Evolutionary conservation across 1,284 basidiomycete species (phyloP), one percentile per base, ranked within the genome.

Genomic region (Tylopilus sp.): DNA sequence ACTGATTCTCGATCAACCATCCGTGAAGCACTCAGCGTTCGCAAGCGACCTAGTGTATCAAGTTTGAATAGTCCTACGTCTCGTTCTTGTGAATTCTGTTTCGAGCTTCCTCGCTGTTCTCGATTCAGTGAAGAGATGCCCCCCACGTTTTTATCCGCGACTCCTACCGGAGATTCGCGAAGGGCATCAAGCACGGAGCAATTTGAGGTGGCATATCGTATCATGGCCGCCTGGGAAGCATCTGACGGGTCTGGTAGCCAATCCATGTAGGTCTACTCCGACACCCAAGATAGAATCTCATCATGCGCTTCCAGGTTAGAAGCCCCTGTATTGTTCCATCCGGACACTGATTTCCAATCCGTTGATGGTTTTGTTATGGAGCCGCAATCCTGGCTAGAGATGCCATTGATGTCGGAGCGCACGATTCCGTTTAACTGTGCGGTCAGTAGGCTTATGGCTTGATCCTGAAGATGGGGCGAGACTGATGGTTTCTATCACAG

Each of bases 361-460:
- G 58, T 75, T 28, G 81, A 83, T 61, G 75, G 75, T 36, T 63
- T 71, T 5, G 54, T 65, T 10, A 60, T 70, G 39, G 69, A 73
- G 49, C 69, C 73, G 7, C 72, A 75, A 37, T 76, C 77, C 1
- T 87, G 84, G 84, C 57, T 85, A 18, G 84, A 86, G 63, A 78
- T 83, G 63, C 80, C 82, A 33, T 65, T 87, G 30, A 76, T 74
- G 52, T 71, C 78, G 4, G 82, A 85, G 57, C 75, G 83, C 33
- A 73, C 75, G 0, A 73, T 85, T 40, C 78, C 83, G 3, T 80
- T 83, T 60, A 76, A 73, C 37, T 83, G 82, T 65, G 82, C 80
- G 26, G 84, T 85, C 57, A 60, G 76, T 21, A 33, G 33, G 48
- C 36, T 2, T 28, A 11, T 14, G 7, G 2, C 11, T 48, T 49